These are phyloP conservation scores for Pythium oligandrum DNA, from an alignment of 352 stramenopile species.

Conservation along the genomic window DNA sequence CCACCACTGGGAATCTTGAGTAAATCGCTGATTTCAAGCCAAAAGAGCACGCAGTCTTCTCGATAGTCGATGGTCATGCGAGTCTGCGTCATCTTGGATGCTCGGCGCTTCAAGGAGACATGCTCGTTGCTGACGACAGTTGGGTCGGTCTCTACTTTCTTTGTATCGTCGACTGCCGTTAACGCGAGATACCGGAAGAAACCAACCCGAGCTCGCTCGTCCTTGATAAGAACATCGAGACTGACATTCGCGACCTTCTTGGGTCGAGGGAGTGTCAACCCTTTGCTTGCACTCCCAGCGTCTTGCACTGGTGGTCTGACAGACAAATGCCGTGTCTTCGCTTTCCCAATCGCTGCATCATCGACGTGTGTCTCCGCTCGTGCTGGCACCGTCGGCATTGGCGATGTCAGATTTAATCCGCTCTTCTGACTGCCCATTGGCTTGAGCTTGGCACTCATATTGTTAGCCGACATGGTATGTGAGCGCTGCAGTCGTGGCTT, in stretches of 20 bases:
- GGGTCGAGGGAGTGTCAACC: not conserved
- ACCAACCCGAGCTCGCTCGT: constrained; percentile 44
- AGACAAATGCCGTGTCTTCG: too few species aligned
- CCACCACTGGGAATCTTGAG: constrained; percentile 53
- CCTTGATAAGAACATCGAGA: constrained; percentile 48
- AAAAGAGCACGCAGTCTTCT: constrained; percentile 63
- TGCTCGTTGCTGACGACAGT: not conserved
- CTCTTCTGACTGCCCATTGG: too few species aligned
- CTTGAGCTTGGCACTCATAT: too few species aligned
- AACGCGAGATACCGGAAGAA: constrained; percentile 52
- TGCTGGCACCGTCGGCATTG: too few species aligned
- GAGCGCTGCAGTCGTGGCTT: too few species aligned
- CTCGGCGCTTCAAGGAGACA: constrained; percentile 5
- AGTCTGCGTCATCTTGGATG: constrained; percentile 23
- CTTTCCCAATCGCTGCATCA: too few species aligned
- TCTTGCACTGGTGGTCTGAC: too few species aligned
- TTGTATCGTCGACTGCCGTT: constrained; percentile 33
- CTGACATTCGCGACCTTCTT: constrained; percentile 35
- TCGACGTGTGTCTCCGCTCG: too few species aligned
- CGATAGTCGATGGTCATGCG: constrained; percentile 37
- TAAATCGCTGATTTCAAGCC: constrained; percentile 60
- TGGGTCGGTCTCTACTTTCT: constrained; percentile 9
- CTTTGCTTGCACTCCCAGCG: too few species aligned
- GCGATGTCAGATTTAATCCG: too few species aligned
- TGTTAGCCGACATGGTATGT: too few species aligned